Conservation (phyloP, 2,329 filamentous ascomycete species). For the Aspergillus persii region DNA sequence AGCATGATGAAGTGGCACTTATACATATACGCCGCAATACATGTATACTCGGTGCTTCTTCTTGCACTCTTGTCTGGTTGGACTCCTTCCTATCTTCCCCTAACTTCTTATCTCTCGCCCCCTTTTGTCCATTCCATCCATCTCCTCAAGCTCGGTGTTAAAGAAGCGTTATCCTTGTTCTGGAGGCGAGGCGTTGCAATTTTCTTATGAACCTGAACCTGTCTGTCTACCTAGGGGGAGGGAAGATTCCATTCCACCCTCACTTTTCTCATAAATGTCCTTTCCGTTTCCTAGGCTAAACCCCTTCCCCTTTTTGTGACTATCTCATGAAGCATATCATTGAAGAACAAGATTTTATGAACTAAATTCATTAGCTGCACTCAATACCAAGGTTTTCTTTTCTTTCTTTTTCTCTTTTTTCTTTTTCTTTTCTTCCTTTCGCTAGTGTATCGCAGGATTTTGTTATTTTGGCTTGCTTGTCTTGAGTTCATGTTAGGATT, state of each 20-base stretch:
- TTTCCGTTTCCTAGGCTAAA: neutral
- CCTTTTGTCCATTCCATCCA: slow-evolving; percentile 1
- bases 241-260: neutral
- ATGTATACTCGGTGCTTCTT: too few relatives aligned
- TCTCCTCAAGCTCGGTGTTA: slow-evolving; percentile 26
- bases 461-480: neutral
- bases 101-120: neutral
- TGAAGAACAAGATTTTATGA: slow-evolving; percentile 4
- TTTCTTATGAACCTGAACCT: neutral
- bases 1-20: neutral
- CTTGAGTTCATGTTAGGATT: neutral
- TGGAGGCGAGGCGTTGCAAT: slow-evolving; percentile 28
- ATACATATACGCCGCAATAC: neutral
- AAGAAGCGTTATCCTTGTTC: slow-evolving; percentile 25
- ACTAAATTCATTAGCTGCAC: slow-evolving; percentile 1
- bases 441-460: neutral
- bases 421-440: neutral
- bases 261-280: neutral
- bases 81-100: neutral
- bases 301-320: neutral
- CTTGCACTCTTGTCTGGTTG: neutral
- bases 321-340: slow-evolving; percentile 2
- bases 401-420: neutral
- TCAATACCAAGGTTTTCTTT: neutral
- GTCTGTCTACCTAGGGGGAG: neutral